phyloP scores from a whole-genome alignment of 495 filamentous ascomycete species.

The Polyplosphaeria fusca region DNA sequence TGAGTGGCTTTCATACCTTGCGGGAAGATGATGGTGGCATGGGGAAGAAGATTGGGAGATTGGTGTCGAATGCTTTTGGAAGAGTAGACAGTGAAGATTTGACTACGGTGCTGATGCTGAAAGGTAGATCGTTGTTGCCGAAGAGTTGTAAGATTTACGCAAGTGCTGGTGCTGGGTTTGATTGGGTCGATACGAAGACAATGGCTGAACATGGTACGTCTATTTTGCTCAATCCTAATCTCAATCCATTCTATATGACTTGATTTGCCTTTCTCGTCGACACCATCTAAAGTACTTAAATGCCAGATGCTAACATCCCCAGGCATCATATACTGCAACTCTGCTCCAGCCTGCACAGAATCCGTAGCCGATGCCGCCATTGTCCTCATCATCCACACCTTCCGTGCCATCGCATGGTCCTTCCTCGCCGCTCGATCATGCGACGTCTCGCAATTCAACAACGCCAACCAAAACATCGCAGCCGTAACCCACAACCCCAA shows the following conservation, averaged over 20 bases:
- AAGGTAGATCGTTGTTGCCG: slow-evolving; percentile 53
- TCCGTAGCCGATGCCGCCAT: slow-evolving; percentile 65
- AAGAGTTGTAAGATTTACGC: slow-evolving; percentile 64
- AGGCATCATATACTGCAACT: slow-evolving; percentile 73
- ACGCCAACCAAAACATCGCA: slow-evolving; percentile 58
- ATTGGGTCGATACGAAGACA: slow-evolving; percentile 71
- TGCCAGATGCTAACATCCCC: not conserved
- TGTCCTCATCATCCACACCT: slow-evolving; percentile 62
- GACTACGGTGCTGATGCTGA: slow-evolving; percentile 1
- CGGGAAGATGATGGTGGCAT: no score
- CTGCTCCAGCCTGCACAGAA: slow-evolving; percentile 63
- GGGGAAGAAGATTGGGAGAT: not conserved
- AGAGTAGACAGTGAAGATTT: no score
- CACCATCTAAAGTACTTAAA: no score
- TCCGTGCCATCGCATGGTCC: slow-evolving; percentile 63
- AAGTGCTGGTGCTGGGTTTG: slow-evolving; percentile 70
- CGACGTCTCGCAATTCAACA: slow-evolving; percentile 45
- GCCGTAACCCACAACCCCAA: slow-evolving; percentile 58
- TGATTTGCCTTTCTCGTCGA: no score
- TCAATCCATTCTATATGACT: not conserved
- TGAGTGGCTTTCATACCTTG: slow-evolving; percentile 19
- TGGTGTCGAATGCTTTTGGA: not conserved
- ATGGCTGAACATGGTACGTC: slow-evolving; percentile 61
- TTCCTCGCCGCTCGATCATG: slow-evolving; percentile 50
- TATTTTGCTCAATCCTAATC: not conserved